Percentiles rank a stretch among this genome's conserved stretches.
Evolutionary conservation across 768 basidiomycete genomes (phyloP).

Genomic region (Xanthoconium stramineum): DNA sequence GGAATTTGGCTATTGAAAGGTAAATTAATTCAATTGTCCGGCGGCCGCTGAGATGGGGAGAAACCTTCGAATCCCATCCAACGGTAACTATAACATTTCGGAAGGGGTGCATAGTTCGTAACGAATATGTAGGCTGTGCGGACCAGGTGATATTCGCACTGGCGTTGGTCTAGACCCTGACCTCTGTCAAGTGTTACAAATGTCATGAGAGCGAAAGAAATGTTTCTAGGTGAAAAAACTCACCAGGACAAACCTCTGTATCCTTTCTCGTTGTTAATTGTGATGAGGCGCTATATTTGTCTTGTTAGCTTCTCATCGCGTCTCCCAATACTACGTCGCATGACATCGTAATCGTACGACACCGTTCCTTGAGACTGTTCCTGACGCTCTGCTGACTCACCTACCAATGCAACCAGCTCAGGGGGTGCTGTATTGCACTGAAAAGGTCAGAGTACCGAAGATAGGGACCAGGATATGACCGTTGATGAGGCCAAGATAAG

Average conservation of each 20-base stretch:
- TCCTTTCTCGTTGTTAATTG: conserved; percentile 33
- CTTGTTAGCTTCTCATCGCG: conserved; percentile 19
- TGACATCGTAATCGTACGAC: conserved; percentile 27
- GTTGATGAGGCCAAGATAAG: background rate
- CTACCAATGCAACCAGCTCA: background rate
- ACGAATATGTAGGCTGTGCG: conserved; percentile 6
- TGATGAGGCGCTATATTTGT: conserved; percentile 32
- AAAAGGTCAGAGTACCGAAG: background rate
- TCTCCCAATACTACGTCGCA: conserved; percentile 12
- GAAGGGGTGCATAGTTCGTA: background rate
- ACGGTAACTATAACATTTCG: conserved; percentile 16
- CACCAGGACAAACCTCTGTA: conserved; percentile 16
- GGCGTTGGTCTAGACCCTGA: conserved; percentile 11
- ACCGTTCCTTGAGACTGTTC: conserved; percentile 23
- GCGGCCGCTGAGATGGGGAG: conserved; percentile 12
- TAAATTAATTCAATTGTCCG: conserved; percentile 27
- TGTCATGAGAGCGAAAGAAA: conserved; percentile 8
- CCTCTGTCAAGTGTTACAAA: conserved; percentile 6
- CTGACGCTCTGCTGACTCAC: conserved; percentile 11
- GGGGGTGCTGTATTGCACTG: background rate
- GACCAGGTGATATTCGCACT: conserved; percentile 10
- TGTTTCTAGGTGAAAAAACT: conserved; percentile 4
- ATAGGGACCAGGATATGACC: background rate
- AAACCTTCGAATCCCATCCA: conserved; percentile 11
- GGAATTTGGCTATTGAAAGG: conserved; percentile 25